Evolutionary conservation across 2,329 filamentous ascomycete species (phyloP), one percentile per base, ranked within the genome.

Genomic region (Fusarium veterinarium): DNA sequence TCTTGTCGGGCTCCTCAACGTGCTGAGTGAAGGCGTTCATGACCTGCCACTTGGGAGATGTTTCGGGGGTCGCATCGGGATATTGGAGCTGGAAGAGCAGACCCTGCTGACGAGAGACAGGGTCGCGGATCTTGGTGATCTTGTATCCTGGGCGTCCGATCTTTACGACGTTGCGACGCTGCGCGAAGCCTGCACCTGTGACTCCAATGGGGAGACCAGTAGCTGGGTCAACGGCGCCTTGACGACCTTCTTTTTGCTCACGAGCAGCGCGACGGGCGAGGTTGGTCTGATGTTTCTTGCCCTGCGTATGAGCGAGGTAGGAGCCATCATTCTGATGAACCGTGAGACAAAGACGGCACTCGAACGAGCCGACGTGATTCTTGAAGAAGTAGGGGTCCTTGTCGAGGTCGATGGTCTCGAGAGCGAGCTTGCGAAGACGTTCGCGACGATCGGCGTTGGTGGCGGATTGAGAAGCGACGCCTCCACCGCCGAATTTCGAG

Each of bases 341-440:
- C 0, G 96, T 99, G 31, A 99, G 87, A 80, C 96, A 99, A 44
- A 99, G 92, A 35, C 96, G 93, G 83, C 96, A 99, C 84, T 99
- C 96, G 84, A 98, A 99, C 79, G 93, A 96, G 80, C 96, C 96
- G 78, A 98, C 94, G 84, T 99, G 95, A 87, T 99, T 99, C 83
- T 97, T 97, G 91, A 99, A 99, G 87, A 98, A 98, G 89, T 98
- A 99, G 0, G 96, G 96, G 85, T 99, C 96, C 85, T 98, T 98
- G 85, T 98, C 96, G 72, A 98, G 93, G 86, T 98, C 95, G 87
- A 99, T 99, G 62, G 95, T 97, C 85, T 99, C 96, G 80, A 99
- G 93, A 65, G 96, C 96, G 80, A 99, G 95, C 86, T 98, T 98
- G 83, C 95, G 95, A 42, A 99, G 92, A 72, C 96, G 95, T 84